A percentile compares a stretch with the other conserved stretches of the same genome.
phyloP scores from a whole-genome alignment of 345 rosid species.

The Lepidium didymum region DNA sequence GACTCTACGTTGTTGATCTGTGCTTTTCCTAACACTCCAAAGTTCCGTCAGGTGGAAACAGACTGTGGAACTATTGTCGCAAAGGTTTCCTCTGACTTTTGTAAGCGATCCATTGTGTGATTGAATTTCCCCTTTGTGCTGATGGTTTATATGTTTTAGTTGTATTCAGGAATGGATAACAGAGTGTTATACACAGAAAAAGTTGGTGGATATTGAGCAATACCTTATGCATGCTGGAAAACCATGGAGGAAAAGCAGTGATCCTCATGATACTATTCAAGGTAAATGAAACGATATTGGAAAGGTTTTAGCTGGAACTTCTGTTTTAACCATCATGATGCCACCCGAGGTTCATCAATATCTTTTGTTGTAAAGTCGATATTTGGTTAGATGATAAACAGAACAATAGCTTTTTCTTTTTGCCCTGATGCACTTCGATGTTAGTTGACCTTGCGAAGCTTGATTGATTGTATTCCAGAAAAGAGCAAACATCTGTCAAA shows the following conservation, averaged over 20 bases:
- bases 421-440: neutral
- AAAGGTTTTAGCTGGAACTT: neutral
- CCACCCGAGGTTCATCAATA: too few relatives aligned
- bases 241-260: constrained; percentile 61
- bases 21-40: constrained; percentile 86
- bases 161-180: constrained; percentile 68
- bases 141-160: neutral
- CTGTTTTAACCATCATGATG: neutral
- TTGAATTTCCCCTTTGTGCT: neutral
- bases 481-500: constrained; percentile 28
- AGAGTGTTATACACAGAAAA: constrained; percentile 60
- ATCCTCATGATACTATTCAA: constrained; percentile 20
- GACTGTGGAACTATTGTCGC: constrained; percentile 69
- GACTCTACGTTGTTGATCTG: constrained; percentile 73
- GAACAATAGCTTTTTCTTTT: neutral
- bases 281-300: constrained; percentile 29
- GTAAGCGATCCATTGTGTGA: neutral
- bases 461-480: constrained; percentile 37
- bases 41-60: constrained; percentile 77
- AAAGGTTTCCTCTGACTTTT: constrained; percentile 41
- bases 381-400: neutral
- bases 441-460: constrained; percentile 16
- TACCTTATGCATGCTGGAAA: constrained; percentile 85
- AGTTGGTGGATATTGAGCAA: constrained; percentile 69
- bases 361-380: neutral